A percentile compares a stretch with the other conserved stretches of the same genome.
Evolutionary conservation across 352 stramenopile species (phyloP).

Genomic region (Phytophthora sp.): DNA sequence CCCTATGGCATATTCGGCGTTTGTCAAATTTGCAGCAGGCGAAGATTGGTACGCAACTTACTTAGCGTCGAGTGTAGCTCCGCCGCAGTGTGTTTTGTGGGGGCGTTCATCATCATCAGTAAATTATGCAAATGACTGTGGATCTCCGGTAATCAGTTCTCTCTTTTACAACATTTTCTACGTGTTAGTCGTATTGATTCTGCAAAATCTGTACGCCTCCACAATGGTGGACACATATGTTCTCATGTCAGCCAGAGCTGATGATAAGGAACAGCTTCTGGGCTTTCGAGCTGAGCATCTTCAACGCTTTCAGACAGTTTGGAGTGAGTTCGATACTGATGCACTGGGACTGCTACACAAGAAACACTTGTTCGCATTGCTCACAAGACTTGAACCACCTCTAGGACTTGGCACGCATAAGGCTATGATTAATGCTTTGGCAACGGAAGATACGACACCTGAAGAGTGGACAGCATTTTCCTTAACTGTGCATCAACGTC

Average conservation of each 20-base stretch:
- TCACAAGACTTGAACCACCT: slow-evolving; percentile 56
- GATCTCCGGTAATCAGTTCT: slow-evolving; percentile 60
- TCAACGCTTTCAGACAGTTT: slow-evolving; percentile 67
- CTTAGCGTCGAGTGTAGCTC: slow-evolving; percentile 62
- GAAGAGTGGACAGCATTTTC: slow-evolving; percentile 29
- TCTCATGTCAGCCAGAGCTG: slow-evolving; percentile 69
- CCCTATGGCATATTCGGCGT: slow-evolving; percentile 67
- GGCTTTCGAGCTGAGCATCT: slow-evolving; percentile 70
- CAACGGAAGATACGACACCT: slow-evolving; percentile 45
- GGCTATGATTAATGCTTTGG: slow-evolving; percentile 37
- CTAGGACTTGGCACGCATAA: slow-evolving; percentile 59
- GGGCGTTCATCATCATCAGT: slow-evolving; percentile 20
- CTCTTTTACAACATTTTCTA: slow-evolving; percentile 87
- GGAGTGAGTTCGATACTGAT: slow-evolving; percentile 79
- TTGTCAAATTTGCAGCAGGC: slow-evolving; percentile 84
- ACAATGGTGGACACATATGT: slow-evolving; percentile 88
- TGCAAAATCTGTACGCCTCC: slow-evolving; percentile 84
- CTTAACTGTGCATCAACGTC: slow-evolving; percentile 45
- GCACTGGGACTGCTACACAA: slow-evolving; percentile 76
- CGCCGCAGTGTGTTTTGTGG: slow-evolving; percentile 64
- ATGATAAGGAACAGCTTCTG: slow-evolving; percentile 63
- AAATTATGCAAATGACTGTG: slow-evolving; percentile 65
- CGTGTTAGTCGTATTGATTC: slow-evolving; percentile 74
- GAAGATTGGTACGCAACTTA: slow-evolving; percentile 89
- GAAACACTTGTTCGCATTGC: slow-evolving; percentile 66